Conservation (phyloP, 1,139 yeast species). For the Hemisphaericaspora lyxosophila region DNA sequence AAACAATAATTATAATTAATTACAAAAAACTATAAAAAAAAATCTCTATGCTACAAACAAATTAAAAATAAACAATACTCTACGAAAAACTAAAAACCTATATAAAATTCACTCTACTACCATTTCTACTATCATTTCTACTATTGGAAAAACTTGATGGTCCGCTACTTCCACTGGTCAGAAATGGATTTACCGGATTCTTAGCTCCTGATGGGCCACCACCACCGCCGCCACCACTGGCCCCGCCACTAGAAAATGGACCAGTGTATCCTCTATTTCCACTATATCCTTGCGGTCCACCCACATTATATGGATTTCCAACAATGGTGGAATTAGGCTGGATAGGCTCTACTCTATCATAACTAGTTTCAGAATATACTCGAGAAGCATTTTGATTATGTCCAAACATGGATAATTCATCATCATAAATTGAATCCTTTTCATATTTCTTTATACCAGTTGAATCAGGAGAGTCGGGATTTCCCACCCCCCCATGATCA, state of each 20-base stretch:
- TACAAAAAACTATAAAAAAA: conserved; percentile 1
- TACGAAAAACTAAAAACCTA: conserved; percentile 10
- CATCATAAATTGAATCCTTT: conserved; percentile 37
- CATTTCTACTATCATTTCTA: conserved; percentile 10
- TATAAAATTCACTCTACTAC: conserved; percentile 21
- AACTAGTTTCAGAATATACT: conserved; percentile 18
- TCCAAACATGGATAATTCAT: conserved; percentile 23
- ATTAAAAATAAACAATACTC: not conserved
- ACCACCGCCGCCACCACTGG: too few relatives aligned
- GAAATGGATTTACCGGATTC: conserved; percentile 5
- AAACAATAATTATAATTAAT: too few relatives aligned
- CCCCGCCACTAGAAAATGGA: conserved; percentile 8
- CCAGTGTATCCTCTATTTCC: conserved; percentile 12
- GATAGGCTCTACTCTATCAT: conserved; percentile 39
- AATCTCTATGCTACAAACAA: not conserved
- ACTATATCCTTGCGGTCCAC: conserved; percentile 1
- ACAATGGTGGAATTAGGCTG: conserved; percentile 46
- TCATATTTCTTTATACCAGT: conserved; percentile 11
- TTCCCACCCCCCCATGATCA: conserved; percentile 50
- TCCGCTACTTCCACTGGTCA: conserved; percentile 8
- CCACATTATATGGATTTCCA: conserved; percentile 41
- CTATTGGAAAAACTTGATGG: not conserved
- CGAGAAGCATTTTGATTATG: conserved; percentile 1
- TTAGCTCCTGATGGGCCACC: conserved; percentile 13
- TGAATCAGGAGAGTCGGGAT: conserved; percentile 24